A percentile compares a stretch with the other conserved stretches of the same genome.
Conservation (phyloP, 2,329 filamentous ascomycete genomes). For the Colletotrichum acutatum region DNA sequence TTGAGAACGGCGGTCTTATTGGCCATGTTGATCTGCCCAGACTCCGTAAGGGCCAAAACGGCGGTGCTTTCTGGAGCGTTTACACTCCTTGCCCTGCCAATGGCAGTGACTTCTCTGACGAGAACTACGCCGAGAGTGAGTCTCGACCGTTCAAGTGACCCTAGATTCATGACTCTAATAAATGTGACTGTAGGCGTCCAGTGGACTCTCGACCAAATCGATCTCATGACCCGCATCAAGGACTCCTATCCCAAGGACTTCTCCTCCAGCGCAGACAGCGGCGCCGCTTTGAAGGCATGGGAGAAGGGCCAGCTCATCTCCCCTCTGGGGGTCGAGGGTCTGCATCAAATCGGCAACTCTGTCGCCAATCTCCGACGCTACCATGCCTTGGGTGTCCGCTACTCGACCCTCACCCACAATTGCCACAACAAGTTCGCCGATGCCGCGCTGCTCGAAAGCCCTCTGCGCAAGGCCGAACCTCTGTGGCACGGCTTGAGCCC, state of each 20-base stretch:
- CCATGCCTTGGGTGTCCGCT: slow-evolving; percentile 83
- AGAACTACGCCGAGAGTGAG: slow-evolving; percentile 75
- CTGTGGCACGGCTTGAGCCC: slow-evolving; percentile 79
- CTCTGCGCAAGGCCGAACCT: slow-evolving; percentile 62
- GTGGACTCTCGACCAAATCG: slow-evolving; percentile 79
- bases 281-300: slow-evolving; percentile 71
- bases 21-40: slow-evolving; percentile 85
- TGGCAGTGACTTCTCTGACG: slow-evolving; percentile 78
- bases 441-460: slow-evolving; percentile 74
- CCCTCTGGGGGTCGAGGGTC: slow-evolving; percentile 83
- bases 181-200: slow-evolving; percentile 61
- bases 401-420: slow-evolving; percentile 91
- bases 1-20: slow-evolving; percentile 74
- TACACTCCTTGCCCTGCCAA: slow-evolving; percentile 81
- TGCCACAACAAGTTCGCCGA: slow-evolving; percentile 93
- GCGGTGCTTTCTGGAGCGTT: slow-evolving; percentile 94
- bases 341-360: slow-evolving; percentile 94
- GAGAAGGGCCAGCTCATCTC: slow-evolving; percentile 75
- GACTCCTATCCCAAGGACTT: slow-evolving; percentile 75
- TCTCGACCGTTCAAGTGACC: background rate
- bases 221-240: slow-evolving; percentile 74
- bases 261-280: slow-evolving; percentile 70
- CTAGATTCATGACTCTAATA: background rate
- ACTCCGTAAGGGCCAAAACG: slow-evolving; percentile 75
- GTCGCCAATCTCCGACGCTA: slow-evolving; percentile 80